Base-by-base conservation (phyloP, 176 grass and related monocot species). In the maize (Zea mays) region DNA sequence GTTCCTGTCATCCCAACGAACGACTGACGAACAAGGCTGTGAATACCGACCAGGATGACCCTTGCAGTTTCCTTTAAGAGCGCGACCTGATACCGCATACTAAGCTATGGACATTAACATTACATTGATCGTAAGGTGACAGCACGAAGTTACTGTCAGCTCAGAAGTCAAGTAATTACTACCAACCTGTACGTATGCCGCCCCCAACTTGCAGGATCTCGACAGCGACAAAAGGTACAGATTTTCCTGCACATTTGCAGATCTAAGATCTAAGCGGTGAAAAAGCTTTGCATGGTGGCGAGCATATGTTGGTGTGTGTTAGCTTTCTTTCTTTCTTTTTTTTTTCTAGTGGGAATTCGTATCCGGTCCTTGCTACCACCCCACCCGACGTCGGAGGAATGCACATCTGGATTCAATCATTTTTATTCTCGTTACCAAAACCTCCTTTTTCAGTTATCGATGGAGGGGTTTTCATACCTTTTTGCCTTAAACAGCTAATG, bases 1-100 rank as follows among this genome's bases (percentile, higher is more conserved):
- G 79, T 97, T 78, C 94, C 94, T 80, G 85, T 91, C 17, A 88
- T 93, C 70, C 94, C 94, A 69, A 79, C 75, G 11, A 55, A 50
- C 21, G 79, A 86, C 8, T 80, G 21, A 81, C 10, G 19, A 47
- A 12, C 48, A 76, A 37, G 12, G 1, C 38, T 39, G 38, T 39
- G 38, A 39, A 4, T 39, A 39, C 38, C 2, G 10, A 47, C 20
- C 36, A 36, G 7, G 69, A 41, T n/a, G 70, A 41, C 62, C 19
- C 20, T 19, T 43, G 68, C 34, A 59, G 36, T 19, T 34, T 50
- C 61, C 27, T 27, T 27, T 27, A 27, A 27, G 46, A 71, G 45
- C 10, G 14, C 1, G 10, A 17, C 52, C 68, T 62, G 37, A 72
- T 63, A 71, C 21, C 19, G 10, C 56, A 48, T 64, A 14, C 62